A percentile compares a stretch with the other conserved stretches of the same genome.
Conservation (phyloP, 2,329 filamentous ascomycete genomes). For the Apiospora arundinis region DNA sequence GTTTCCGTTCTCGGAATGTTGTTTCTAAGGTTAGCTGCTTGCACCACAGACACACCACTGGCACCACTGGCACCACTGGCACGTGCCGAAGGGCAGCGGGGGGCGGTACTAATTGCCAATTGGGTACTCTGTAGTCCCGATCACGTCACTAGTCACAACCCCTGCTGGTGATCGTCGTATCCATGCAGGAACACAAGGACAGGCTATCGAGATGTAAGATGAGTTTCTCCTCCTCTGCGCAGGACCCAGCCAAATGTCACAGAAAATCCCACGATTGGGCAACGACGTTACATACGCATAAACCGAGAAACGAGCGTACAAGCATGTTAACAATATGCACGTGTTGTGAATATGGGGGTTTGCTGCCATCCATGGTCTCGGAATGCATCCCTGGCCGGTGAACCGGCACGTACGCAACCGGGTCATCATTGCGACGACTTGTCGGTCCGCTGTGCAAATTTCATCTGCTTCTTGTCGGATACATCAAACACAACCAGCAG, state of each 20-base stretch:
- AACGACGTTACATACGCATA: background rate
- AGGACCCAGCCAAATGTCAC: background rate
- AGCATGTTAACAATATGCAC: background rate
- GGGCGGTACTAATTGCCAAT: background rate
- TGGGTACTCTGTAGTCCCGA: no score
- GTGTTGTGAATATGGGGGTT: background rate
- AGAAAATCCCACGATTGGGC: background rate
- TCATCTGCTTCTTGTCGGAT: slow-evolving; percentile 39
- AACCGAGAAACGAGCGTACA: background rate
- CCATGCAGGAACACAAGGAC: background rate
- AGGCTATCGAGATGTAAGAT: slow-evolving; percentile 1
- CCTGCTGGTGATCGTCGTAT: background rate
- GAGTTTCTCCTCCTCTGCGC: background rate
- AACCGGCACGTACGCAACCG: background rate
- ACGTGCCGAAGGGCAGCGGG: background rate
- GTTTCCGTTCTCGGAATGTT: background rate
- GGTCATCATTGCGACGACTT: slow-evolving; percentile 8
- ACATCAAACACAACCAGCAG: slow-evolving; percentile 39
- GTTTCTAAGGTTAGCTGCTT: background rate
- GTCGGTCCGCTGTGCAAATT: slow-evolving; percentile 37
- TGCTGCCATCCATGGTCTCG: background rate
- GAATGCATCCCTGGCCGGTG: background rate
- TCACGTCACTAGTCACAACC: background rate
- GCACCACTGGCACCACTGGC: no score
- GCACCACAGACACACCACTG: background rate